Base-by-base conservation (phyloP, 495 filamentous ascomycete species). In the Astrothelium subdiscretum region DNA sequence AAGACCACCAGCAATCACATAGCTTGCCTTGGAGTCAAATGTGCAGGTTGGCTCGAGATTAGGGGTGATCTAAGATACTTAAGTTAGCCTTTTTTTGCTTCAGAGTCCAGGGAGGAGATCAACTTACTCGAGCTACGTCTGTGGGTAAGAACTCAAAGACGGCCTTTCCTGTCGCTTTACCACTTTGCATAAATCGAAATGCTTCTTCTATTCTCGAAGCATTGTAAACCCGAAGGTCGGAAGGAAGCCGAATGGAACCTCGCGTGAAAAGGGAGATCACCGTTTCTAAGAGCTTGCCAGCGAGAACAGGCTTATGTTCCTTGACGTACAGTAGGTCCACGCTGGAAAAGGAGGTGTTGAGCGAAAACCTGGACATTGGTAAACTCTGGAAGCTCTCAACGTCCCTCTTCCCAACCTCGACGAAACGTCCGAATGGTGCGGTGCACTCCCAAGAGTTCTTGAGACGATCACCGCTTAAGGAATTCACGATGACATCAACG, bases 131-230 rank as follows among this genome's bases (percentile, higher is more conserved):
- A 6, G 67, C 66, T 1, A 63, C 29, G 40, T 58, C 54, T 31
- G 73, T 61, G 5, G 62, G 60, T n/a, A 66, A 61, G 0, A 74
- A 72, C n/a, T 76, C 70, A 13, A 88, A 69, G 13, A 86, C 78
- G 11, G 83, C 65, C 69, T 88, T 88, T 1, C 86, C 85, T 18
- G 77, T 68, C 3, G 78, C 68, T 35, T 78, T 80, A 31, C 81
- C 82, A n/a, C 72, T 68, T 64, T 86, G 83, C 57, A 87, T 70
- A 4, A 73, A 68, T 62, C 82, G 79, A 68, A 88, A 83, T 0
- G 85, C 84, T 3, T 72, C 65, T 48, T 78, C 72, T n/a, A 79
- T 67, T 10, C 82, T 68, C 0, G 72, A 67, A 10, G n/a, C n/a
- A 78, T 68, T 5, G 71, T 67, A 48, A 18, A 48, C 20, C 20